Conservation (phyloP, 2,329 filamentous ascomycete species). For the Phialophora macrospora region DNA sequence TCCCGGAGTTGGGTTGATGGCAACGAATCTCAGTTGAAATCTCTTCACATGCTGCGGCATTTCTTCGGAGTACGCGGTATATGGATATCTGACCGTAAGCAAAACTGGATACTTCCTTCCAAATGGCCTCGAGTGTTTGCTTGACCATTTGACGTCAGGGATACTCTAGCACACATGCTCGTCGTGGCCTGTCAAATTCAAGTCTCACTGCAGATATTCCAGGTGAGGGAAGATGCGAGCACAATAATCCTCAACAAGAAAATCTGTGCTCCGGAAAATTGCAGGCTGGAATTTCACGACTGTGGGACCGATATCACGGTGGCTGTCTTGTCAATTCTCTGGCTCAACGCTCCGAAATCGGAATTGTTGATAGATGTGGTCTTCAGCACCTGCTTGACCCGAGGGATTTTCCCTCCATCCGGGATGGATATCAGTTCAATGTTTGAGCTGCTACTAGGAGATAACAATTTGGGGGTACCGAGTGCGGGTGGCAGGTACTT, state of each 20-base stretch:
- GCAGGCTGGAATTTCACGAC: neutral
- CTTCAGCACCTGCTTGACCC: neutral
- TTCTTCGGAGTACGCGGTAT: slow-evolving; percentile 5
- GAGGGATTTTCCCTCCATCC: slow-evolving; percentile 1
- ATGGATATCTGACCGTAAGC: slow-evolving; percentile 4
- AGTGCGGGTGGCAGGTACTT: neutral
- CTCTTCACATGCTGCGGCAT: slow-evolving; percentile 13
- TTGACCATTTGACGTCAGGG: slow-evolving; percentile 7
- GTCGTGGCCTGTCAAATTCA: neutral
- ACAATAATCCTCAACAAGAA: neutral
- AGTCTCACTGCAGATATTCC: neutral
- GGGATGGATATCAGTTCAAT: neutral
- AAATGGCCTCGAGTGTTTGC: neutral
- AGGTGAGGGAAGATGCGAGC: neutral
- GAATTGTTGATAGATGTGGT: neutral
- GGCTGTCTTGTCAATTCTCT: neutral
- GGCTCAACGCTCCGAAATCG: neutral
- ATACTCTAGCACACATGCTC: neutral
- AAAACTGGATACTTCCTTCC: neutral
- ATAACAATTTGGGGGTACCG: neutral
- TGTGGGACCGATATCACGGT: neutral
- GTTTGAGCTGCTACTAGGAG: neutral
- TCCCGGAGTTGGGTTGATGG: neutral
- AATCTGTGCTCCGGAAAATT: neutral
- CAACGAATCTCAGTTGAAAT: slow-evolving; percentile 2